Conservation (phyloP, 495 filamentous ascomycete species). For the Daldinia loculata region DNA sequence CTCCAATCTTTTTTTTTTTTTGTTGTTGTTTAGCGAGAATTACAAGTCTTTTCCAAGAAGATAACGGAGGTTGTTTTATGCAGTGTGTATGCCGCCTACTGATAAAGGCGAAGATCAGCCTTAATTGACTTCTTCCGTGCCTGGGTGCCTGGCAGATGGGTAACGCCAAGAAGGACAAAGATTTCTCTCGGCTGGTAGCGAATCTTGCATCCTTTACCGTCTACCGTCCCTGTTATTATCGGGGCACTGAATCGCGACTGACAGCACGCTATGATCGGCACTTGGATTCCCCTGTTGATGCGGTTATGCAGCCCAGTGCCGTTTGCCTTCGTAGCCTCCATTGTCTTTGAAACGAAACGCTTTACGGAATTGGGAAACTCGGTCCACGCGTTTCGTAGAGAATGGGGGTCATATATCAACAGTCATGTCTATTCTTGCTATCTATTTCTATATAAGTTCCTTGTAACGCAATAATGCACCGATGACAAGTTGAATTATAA, state of each 20-base stretch:
- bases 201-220: conserved; percentile 28
- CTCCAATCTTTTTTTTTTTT: conserved; percentile 18
- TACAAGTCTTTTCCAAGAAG: conserved; percentile 34
- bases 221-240: conserved; percentile 17
- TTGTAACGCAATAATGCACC: conserved; percentile 3
- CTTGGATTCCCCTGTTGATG: conserved; percentile 40
- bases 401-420: conserved; percentile 14
- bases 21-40: background rate
- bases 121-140: conserved; percentile 39
- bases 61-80: conserved; percentile 36
- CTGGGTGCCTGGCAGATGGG: conserved; percentile 39
- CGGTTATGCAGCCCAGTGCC: conserved; percentile 22
- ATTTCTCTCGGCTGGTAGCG: conserved; percentile 36
- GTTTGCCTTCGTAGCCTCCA: background rate
- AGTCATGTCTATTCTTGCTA: conserved; percentile 1
- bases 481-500: conserved; percentile 21
- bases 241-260: conserved; percentile 22
- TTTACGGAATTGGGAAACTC: conserved; percentile 32
- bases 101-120: conserved; percentile 43
- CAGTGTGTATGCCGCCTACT: conserved; percentile 31
- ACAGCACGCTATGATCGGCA: conserved; percentile 34
- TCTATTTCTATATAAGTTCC: background rate
- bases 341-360: conserved; percentile 10
- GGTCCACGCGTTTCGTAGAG: conserved; percentile 15
- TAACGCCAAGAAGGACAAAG: conserved; percentile 21